Base-by-base conservation (phyloP, 345 rosid genomes). In the Eucalyptus victrix region DNA sequence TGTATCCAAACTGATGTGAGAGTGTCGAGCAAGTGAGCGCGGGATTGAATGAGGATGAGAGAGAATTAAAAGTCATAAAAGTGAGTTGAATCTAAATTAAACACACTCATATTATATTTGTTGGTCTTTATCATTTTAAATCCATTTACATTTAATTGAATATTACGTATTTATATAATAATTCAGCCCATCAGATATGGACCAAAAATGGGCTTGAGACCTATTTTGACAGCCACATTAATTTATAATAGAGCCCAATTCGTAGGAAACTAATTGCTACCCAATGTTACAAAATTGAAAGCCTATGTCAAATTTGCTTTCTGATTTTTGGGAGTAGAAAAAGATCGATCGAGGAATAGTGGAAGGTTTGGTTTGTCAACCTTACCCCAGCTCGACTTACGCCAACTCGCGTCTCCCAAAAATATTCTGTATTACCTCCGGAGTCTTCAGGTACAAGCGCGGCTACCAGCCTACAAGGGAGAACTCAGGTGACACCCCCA, bases 371-470 rank as follows among this genome's bases (percentile, higher is more conserved):
- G 26, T 72, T 37, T 72, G 81, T 72, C 81, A 37, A 72, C 44
- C 45, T 34, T 19, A 10, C 44, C 81, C 44, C 14, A 72, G 14
- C 44, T 72, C 44, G 26, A 21, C 3, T 72, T 19, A 9, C 0
- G 44, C 80, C 80, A 9, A 69, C 44, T 69, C 14, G 26, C 44
- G 37, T 12, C 4, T 60, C n/a, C 69, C 56, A 19, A 53, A 53
- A 53, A 53, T 51, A 96, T 76, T 81, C 92, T 5, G 97, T 96
- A 8, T 90, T 96, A 23, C 96, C 98, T 16, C 99, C 98, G 1
- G 98, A 96, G 58, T 94, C 99, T 30, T 95, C 99, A 0, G 99
- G 99, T 5, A 95, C 98, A 16, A 95, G 98, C 54, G 95, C 99
- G 97, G 56, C 58, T 53, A 53, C 58, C 10, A 53, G 58, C 58